Percentiles rank a stretch among this genome's conserved stretches.
Evolutionary conservation across 495 filamentous ascomycete species (phyloP).

Genomic region (Podospora bellae-mahoneyi): DNA sequence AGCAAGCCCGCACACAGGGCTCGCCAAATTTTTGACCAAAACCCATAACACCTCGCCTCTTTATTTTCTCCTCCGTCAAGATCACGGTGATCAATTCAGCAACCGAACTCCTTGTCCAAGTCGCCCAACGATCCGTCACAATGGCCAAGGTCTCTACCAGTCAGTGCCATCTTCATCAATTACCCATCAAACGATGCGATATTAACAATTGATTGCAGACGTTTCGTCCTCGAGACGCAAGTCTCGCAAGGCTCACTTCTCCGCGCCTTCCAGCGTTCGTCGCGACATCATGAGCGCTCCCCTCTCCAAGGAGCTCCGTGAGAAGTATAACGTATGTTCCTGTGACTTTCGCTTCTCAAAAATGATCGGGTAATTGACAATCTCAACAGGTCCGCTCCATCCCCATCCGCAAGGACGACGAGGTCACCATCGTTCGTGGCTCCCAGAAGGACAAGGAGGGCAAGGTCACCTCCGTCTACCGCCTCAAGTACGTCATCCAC

Average conservation of each 20-base stretch:
- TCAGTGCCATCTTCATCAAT: constrained; percentile 21
- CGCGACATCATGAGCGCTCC: constrained; percentile 91
- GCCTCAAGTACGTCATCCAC: constrained; percentile 93
- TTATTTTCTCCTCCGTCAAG: constrained; percentile 29
- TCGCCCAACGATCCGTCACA: constrained; percentile 34
- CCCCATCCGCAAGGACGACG: constrained; percentile 97
- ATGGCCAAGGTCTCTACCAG: constrained; percentile 37
- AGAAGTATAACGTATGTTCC: constrained; percentile 81
- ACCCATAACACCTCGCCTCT: constrained; percentile 21
- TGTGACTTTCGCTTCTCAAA: no score
- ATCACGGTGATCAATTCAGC: constrained; percentile 32
- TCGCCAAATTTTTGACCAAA: constrained; percentile 4
- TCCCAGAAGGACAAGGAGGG: constrained; percentile 92
- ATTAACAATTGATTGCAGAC: constrained; percentile 32
- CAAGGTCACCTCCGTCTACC: constrained; percentile 94
- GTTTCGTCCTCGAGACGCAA: constrained; percentile 77
- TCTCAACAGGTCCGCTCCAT: constrained; percentile 78
- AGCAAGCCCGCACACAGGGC: neutral
- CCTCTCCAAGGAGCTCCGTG: constrained; percentile 89
- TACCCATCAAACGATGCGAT: constrained; percentile 4
- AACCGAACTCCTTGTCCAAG: constrained; percentile 30
- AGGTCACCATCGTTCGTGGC: constrained; percentile 84
- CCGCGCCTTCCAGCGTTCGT: constrained; percentile 84
- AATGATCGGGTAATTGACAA: neutral
- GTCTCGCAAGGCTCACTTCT: constrained; percentile 96